Evolutionary conservation across 163 green algal genomes (phyloP).

Genomic region (Scenedesmus sp.): DNA sequence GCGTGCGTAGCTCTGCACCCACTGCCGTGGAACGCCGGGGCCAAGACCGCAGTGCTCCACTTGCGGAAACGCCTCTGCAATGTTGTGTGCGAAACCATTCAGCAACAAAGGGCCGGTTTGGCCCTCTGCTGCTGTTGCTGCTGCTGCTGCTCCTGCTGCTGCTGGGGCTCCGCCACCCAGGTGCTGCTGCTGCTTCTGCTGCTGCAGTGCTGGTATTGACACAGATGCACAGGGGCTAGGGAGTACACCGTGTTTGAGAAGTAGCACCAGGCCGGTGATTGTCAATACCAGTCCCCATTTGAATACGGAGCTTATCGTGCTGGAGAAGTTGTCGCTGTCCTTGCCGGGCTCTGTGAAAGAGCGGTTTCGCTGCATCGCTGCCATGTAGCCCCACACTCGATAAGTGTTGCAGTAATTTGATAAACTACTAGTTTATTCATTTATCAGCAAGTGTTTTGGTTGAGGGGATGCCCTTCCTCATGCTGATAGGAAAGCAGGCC

Average conservation of each 20-base stretch:
- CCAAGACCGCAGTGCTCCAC: neutral
- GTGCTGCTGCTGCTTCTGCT: neutral
- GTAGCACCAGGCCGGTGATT: neutral
- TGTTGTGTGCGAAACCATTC: neutral
- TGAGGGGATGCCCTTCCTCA: too few species aligned
- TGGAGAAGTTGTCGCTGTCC: neutral
- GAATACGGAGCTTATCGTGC: neutral
- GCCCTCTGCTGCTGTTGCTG: neutral
- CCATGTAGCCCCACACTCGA: neutral
- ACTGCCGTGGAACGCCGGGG: neutral
- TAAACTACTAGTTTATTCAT: too few species aligned
- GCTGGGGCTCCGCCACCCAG: neutral
- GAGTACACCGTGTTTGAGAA: neutral
- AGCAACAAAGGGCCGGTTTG: neutral
- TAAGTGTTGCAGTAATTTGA: too few species aligned
- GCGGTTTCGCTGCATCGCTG: slow-evolving; percentile 9
- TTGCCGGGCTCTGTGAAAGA: neutral
- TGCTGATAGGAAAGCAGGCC: too few species aligned
- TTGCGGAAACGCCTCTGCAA: neutral
- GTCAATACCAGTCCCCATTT: neutral
- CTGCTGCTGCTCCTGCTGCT: neutral
- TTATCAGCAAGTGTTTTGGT: too few species aligned
- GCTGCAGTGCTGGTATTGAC: neutral
- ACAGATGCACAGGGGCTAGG: neutral
- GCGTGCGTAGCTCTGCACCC: neutral